These are phyloP conservation scores for Calonectria hongkongensis DNA, from an alignment of 2,329 filamentous ascomycete species.

Conservation along the genomic window DNA sequence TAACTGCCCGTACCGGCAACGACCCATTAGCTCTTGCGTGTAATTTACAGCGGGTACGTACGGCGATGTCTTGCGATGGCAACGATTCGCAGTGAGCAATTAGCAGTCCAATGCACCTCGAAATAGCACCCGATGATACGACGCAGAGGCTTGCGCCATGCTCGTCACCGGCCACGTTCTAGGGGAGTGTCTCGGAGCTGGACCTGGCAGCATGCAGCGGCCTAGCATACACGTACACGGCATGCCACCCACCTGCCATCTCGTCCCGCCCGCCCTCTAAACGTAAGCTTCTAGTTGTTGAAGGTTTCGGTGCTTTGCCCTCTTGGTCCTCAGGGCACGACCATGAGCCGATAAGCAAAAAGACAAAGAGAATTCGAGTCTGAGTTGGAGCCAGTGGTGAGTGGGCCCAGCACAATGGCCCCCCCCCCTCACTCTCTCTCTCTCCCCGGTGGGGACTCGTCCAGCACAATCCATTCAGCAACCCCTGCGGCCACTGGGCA, in stretches of 20 bases:
- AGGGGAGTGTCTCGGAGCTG: constrained; percentile 7
- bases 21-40: neutral
- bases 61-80: neutral
- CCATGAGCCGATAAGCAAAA: constrained; percentile 20
- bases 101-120: constrained; percentile 14
- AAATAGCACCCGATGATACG: constrained; percentile 20
- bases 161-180: constrained; percentile 13
- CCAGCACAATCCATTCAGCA: constrained; percentile 41
- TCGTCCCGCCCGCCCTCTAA: constrained; percentile 7
- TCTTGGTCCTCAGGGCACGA: constrained; percentile 14
- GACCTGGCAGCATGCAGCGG: constrained; percentile 14
- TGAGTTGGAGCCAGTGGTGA: constrained; percentile 12
- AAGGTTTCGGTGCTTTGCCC: constrained; percentile 24
- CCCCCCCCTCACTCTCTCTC: neutral
- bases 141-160: constrained; percentile 5
- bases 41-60: constrained; percentile 16
- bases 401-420: constrained; percentile 7
- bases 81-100: constrained; percentile 21
- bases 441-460: constrained; percentile 11
- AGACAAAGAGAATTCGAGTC: constrained; percentile 10
- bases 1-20: neutral
- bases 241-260: constrained; percentile 20
- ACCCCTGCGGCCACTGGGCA: constrained; percentile 39
- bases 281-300: constrained; percentile 10
- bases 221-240: neutral